Percentiles rank a stretch among this genome's conserved stretches.
These are phyloP conservation scores for Rhizopus sp. DNA, from an alignment of 371 early-diverging fungal species.

Conservation along the genomic window DNA sequence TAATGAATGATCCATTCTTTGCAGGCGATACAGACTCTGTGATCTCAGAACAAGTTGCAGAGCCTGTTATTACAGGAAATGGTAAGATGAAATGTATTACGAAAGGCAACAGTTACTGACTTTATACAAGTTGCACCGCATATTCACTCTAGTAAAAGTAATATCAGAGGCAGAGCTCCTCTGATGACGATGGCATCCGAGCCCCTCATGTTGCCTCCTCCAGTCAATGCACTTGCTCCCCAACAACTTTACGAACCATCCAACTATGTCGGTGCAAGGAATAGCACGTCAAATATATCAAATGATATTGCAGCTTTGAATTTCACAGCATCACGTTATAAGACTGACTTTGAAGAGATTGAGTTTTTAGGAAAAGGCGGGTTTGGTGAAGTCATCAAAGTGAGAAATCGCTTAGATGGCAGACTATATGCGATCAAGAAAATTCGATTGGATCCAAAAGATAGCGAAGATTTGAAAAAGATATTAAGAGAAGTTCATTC, in stretches of 20 bases:
- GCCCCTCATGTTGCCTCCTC: neutral
- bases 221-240: neutral
- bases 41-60: constrained; percentile 18
- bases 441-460: constrained; percentile 72
- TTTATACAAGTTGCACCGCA: constrained; percentile 10
- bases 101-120: neutral
- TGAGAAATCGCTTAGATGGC: constrained; percentile 82
- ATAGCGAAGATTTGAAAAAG: constrained; percentile 76
- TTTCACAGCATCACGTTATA: constrained; percentile 65
- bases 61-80: constrained; percentile 18
- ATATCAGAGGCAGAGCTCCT: neutral
- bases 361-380: constrained; percentile 92
- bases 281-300: neutral
- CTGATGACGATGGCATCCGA: neutral
- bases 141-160: constrained; percentile 13
- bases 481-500: constrained; percentile 92
- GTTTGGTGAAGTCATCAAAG: constrained; percentile 95
- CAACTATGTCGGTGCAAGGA: neutral
- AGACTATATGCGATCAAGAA: constrained; percentile 92
- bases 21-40: constrained; percentile 28
- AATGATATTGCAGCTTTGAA: neutral
- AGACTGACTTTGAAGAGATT: constrained; percentile 90
- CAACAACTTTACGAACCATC: neutral
- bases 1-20: constrained; percentile 71
- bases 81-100: constrained; percentile 1